phyloP scores from a whole-genome alignment of 345 rosid genomes.

The Isatis tinctoria region DNA sequence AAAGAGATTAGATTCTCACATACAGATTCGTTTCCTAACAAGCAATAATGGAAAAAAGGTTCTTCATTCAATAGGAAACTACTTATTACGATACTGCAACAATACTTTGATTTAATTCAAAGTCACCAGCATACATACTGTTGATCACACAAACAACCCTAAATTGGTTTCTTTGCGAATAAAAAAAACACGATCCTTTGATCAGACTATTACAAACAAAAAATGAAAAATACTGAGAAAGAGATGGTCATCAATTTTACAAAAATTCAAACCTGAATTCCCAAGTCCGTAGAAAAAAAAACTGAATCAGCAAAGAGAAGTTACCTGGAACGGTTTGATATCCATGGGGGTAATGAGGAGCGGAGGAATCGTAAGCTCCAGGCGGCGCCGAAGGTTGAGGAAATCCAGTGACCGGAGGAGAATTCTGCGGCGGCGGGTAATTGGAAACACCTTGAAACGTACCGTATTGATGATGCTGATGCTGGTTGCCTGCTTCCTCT shows the following conservation, averaged over 20 bases:
- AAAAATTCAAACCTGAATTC: background rate
- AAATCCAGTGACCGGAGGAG: conserved; percentile 64
- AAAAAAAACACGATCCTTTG: background rate
- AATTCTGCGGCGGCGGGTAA: conserved; percentile 61
- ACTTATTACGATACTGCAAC: background rate
- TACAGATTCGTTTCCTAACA: background rate
- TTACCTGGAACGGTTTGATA: conserved; percentile 75
- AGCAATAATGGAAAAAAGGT: background rate
- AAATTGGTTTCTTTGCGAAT: background rate
- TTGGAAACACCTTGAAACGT: conserved; percentile 96
- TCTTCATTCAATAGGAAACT: background rate
- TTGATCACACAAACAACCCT: background rate
- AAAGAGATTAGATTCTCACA: background rate
- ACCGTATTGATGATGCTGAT: conserved; percentile 58
- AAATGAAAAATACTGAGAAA: background rate
- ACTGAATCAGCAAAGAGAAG: background rate
- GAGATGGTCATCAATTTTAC: background rate
- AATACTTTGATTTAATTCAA: background rate
- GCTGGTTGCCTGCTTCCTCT: conserved; percentile 29
- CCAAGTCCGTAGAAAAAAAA: background rate
- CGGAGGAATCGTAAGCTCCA: conserved; percentile 42
- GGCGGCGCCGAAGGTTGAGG: conserved; percentile 87
- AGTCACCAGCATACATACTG: background rate
- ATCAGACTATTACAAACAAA: background rate
- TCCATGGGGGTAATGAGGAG: conserved; percentile 58